phyloP scores from a whole-genome alignment of 768 basidiomycete genomes.

The Austroboletus eburneus region DNA sequence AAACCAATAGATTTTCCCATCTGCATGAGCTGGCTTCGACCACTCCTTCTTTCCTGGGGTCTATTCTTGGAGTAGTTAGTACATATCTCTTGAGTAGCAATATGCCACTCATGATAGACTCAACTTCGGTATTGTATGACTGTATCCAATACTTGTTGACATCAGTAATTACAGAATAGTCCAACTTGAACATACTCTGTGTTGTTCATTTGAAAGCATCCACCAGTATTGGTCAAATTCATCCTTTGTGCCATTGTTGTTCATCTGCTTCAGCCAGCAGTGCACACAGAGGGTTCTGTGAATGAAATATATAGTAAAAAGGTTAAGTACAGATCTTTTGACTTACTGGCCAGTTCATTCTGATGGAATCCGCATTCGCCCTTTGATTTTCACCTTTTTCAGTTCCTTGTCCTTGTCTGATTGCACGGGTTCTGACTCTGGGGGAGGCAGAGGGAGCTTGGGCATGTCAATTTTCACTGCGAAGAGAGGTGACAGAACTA shows the following conservation, averaged over 20 bases:
- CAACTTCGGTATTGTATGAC: no score
- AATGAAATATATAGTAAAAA: not conserved
- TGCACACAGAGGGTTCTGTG: not conserved
- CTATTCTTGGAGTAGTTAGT: no score
- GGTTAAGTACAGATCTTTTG: no score
- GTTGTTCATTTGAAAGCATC: not conserved
- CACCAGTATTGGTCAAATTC: not conserved
- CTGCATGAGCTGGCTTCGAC: no score
- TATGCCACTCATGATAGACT: no score
- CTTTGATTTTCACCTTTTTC: not conserved
- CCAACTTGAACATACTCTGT: not conserved
- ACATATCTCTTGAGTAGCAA: no score
- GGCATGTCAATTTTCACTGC: not conserved
- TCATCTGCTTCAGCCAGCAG: slow-evolving; percentile 2
- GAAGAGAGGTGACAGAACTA: not conserved
- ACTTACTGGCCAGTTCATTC: not conserved
- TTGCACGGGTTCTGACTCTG: not conserved
- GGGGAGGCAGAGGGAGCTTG: not conserved
- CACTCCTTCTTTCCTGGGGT: no score
- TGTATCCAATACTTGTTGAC: no score
- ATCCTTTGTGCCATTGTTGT: not conserved
- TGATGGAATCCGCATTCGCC: not conserved
- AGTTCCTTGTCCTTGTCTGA: not conserved
- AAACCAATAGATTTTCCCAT: no score
- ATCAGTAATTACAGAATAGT: no score